These are phyloP conservation scores for Agastache rugosa DNA, from an alignment of 257 asterid species.

Conservation along the genomic window DNA sequence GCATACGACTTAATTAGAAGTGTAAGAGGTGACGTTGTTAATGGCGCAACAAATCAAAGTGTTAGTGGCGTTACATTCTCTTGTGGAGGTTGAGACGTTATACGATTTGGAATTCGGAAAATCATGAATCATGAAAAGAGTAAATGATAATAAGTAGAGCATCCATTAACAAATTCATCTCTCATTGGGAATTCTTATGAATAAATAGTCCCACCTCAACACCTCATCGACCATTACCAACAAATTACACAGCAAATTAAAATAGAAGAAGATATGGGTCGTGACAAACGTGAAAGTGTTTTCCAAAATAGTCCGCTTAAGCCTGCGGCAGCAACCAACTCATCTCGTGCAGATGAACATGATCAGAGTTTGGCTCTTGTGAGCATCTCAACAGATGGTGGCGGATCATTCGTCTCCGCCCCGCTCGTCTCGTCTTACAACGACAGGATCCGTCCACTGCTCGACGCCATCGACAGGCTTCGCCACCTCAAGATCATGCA, in stretches of 20 bases:
- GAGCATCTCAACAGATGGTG: neutral
- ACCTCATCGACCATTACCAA: no score
- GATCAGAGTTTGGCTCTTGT: neutral
- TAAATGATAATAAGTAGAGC: no score
- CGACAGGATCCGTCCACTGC: constrained; percentile 39
- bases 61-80: no score
- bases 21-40: neutral
- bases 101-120: neutral
- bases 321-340: neutral
- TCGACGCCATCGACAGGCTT: constrained; percentile 45
- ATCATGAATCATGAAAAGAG: constrained; percentile 1
- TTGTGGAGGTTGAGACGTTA: no score
- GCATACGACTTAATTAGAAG: neutral
- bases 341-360: neutral
- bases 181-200: neutral
- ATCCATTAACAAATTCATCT: neutral
- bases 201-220: neutral
- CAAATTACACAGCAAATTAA: no score
- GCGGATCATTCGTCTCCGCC: constrained; percentile 6
- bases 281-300: neutral
- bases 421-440: constrained; percentile 47
- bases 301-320: neutral
- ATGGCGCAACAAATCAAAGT: neutral
- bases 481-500: constrained; percentile 48
- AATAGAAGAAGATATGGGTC: neutral